Evolutionary conservation across 2,329 filamentous ascomycete genomes (phyloP), one percentile per base, ranked within the genome.

Genomic region (Nigrospora osmanthi): DNA sequence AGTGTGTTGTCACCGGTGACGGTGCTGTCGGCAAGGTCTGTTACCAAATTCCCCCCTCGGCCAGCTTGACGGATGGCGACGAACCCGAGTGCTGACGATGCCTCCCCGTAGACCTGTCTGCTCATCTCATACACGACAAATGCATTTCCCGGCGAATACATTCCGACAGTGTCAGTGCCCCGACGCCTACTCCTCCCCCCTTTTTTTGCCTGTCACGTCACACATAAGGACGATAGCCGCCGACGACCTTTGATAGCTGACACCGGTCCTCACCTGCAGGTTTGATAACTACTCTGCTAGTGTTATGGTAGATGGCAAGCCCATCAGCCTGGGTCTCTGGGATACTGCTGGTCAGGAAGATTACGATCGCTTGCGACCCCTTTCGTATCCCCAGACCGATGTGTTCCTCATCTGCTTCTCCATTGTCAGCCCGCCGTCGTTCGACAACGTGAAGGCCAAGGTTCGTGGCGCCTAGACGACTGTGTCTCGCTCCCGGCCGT

Each of bases 111-210:
- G 91, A 98, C 93, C 77, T 98, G 93, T 76, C 83, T 98, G 49
- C 83, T 98, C 60, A 98, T 98, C 66, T 97, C 91, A 43, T 98
- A 98, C 74, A 97, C 93, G 52, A 98, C 93, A 52, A 98, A 97
- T 74, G 93, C 93, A 54, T 98, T 98, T 68, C 93, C 93, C n/a
- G 93, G 93, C 68, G 93, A 98, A 77, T 98, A 98, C 71, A 97
- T 98, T 58, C 93, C 93, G 55, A 98, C 93, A 59, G 93, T 98
- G 87, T 93, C 72, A 68, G 85, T 76, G 38, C 40, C 19, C 17
- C 32, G 30, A 15, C 42, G 40, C 34, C 43, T 38, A 32, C 28
- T 23, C 33, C n/a, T 23, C 3, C 9, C 33, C 13, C 34, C 34
- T 6, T n/a, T 10, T 6, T n/a, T 10, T n/a, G 34, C 34, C 14